Base-by-base conservation (phyloP, 140 eudicot genomes). In the Anethum foeniculum region DNA sequence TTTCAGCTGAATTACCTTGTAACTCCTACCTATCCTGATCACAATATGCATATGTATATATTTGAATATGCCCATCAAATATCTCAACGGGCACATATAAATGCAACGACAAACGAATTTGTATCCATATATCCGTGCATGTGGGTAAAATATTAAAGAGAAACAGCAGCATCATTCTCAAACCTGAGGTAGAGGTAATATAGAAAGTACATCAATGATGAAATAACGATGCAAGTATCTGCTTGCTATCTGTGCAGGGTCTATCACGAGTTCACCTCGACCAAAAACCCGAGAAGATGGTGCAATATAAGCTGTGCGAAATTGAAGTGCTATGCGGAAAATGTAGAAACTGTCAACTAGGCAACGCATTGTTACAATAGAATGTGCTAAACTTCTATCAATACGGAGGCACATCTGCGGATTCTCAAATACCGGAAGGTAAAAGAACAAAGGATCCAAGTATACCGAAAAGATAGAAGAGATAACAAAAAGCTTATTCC, bases 221-320 rank as follows among this genome's bases (percentile, higher is more conserved):
- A 94, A 94, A 82, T 89, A 94, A 19, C 97, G 92, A 48, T 83
- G 90, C 76, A 94, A 19, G 81, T 94, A 94, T 76, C 98, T 83
- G 25, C 76, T 86, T 58, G 98, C 98, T 16, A 94, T 92, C 75
- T 94, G 89, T 23, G 79, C 86, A 52, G 97, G 96, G 83, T 94
- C 98, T 44, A 92, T 94, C 18, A 94, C 97, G 60, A 94, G 97
- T 82, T 94, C 98, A 78, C 98, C 98, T 74, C 98, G 87, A 36
- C 98, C 98, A 80, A 94, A 94, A 81, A 94, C 98, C 44, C 97
- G 89, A 81, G 98, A 94, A 1, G 98, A 94, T 19, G 98, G 98
- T 39, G 98, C 98, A 73, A 94, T 92, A 85, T 86, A 94, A 47
- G 98, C 98, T 12, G 98, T 94, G 18, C 97, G 89, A 79, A 94